A percentile compares a stretch with the other conserved stretches of the same genome.
These are phyloP conservation scores for Brassica hybrid DNA, from an alignment of 441 rosid genomes.

Conservation along the genomic window DNA sequence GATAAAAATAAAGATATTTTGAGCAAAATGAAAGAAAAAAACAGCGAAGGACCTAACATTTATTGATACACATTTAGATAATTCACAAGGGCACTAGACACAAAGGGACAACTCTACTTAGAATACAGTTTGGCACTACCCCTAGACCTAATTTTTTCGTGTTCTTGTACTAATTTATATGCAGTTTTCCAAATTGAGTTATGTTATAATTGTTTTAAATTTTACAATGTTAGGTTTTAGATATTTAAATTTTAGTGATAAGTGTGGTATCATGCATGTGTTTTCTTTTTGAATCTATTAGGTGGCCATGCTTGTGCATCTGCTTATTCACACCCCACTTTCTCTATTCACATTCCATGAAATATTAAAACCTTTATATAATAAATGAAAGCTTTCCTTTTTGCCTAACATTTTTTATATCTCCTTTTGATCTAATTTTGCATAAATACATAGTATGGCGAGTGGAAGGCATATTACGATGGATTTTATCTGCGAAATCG, in stretches of 20 bases:
- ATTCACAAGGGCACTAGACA: slow-evolving; percentile 33
- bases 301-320: slow-evolving; percentile 46
- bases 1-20: slow-evolving; percentile 21
- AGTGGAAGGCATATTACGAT: slow-evolving; percentile 3
- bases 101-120: slow-evolving; percentile 32
- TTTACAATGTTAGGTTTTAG: slow-evolving; percentile 21
- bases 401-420: not conserved
- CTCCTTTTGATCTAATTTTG: not conserved
- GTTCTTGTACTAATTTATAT: slow-evolving; percentile 27
- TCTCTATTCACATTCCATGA: slow-evolving; percentile 29
- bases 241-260: slow-evolving; percentile 32
- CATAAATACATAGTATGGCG: not conserved
- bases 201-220: slow-evolving; percentile 5
- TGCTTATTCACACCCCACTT: slow-evolving; percentile 43
- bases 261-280: slow-evolving; percentile 44
- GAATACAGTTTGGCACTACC: slow-evolving; percentile 42
- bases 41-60: slow-evolving; percentile 31
- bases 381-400: not conserved
- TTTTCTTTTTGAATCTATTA: slow-evolving; percentile 41
- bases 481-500: slow-evolving; percentile 15
- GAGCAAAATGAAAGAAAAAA: slow-evolving; percentile 2
- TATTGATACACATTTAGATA: slow-evolving; percentile 4
- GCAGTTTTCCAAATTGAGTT: slow-evolving; percentile 23
- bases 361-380: not conserved
- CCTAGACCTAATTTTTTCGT: slow-evolving; percentile 38